phyloP scores from a whole-genome alignment of 2,329 filamentous ascomycete genomes.

The Aspergillus costaricaensis region DNA sequence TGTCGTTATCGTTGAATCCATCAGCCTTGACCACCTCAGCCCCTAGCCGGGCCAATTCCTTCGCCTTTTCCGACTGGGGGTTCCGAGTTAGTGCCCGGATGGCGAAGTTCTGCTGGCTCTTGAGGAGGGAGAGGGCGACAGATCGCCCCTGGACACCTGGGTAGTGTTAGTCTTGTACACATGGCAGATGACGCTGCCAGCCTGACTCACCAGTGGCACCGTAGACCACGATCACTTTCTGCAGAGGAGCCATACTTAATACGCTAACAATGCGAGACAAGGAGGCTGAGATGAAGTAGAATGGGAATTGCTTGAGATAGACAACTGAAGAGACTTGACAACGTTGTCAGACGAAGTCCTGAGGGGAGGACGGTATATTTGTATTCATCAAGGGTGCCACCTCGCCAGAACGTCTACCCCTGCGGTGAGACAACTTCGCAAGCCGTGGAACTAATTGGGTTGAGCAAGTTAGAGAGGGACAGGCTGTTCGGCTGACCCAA shows the following conservation, averaged over 20 bases:
- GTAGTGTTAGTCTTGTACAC: neutral
- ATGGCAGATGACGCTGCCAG: neutral
- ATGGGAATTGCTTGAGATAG: neutral
- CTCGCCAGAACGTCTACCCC: neutral
- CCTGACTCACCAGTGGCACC: neutral
- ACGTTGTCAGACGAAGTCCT: neutral
- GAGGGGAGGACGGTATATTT: neutral
- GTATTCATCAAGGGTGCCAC: neutral
- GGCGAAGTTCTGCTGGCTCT: neutral
- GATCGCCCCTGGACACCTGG: neutral
- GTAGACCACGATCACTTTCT: neutral
- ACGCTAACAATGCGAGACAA: neutral
- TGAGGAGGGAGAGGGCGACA: neutral
- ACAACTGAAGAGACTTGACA: neutral
- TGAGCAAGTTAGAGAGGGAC: neutral
- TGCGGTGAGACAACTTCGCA: neutral
- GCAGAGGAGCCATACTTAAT: neutral
- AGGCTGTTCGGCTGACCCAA: neutral
- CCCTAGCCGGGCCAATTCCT: neutral
- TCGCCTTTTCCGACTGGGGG: neutral
- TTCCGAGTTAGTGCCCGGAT: neutral
- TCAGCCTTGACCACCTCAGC: conserved; percentile 1
- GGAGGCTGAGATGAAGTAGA: neutral
- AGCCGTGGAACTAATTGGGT: neutral
- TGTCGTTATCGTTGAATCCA: neutral